Conservation (phyloP, 2,329 filamentous ascomycete species). For the Talaromyces marneffei region DNA sequence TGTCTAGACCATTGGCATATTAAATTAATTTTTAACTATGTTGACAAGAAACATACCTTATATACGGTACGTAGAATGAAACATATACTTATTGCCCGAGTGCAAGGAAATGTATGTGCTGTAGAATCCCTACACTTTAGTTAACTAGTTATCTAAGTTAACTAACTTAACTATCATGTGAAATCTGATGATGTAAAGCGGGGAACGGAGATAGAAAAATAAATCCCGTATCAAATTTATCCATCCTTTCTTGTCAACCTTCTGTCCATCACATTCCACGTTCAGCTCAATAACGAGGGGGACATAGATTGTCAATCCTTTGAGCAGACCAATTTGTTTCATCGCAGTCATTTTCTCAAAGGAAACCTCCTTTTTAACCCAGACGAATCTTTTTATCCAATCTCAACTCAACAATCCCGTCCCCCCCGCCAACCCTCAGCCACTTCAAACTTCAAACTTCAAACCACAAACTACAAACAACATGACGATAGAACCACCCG, state of each 20-base stretch:
- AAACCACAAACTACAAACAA: background rate
- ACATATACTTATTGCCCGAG: background rate
- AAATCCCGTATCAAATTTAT: background rate
- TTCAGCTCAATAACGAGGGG: background rate
- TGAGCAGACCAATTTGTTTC: background rate
- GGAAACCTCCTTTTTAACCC: background rate
- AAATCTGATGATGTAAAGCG: background rate
- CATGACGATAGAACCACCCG: constrained; percentile 22
- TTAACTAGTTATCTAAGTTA: too few relatives aligned
- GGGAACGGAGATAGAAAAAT: constrained; percentile 1
- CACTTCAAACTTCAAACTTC: too few relatives aligned
- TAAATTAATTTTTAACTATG: background rate
- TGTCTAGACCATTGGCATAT: background rate
- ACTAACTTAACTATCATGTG: too few relatives aligned
- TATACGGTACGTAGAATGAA: background rate
- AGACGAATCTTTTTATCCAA: background rate
- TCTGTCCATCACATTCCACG: background rate
- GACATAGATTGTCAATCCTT: background rate
- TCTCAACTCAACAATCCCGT: background rate
- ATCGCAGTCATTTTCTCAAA: background rate
- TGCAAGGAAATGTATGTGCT: too few relatives aligned
- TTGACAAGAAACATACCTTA: background rate
- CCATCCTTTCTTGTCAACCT: background rate
- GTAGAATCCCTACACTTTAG: too few relatives aligned
- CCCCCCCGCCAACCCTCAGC: background rate